Evolutionary conservation across 1,284 basidiomycete species (phyloP), one percentile per base, ranked within the genome.

Genomic region (Sanghuangporus baumii): DNA sequence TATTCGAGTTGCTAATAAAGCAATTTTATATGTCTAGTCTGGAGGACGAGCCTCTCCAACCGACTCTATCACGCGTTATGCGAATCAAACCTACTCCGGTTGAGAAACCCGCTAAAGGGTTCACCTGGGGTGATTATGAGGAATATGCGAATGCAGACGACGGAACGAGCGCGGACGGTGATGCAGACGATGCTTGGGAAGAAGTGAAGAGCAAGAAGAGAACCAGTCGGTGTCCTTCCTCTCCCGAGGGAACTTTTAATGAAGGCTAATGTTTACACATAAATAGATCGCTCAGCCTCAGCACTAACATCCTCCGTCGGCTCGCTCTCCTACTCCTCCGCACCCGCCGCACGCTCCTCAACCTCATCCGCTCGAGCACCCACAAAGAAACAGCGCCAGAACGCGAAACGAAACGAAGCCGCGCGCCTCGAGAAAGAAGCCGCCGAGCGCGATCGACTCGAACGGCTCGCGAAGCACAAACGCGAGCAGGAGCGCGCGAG

Each of bases 51-150:
- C 76, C 87, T 2, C 82, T 86, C 68, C 72, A 81, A 65, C 83
- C 84, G 2, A 74, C 78, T 2, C 57, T 84, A 7, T 75, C 84
- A 9, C 83, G 85, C 40, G 86, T 89, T 55, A 82, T 88, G 76
- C 84, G 84, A 12, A 79, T 89, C 2, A 78, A 79, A 64, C 82
- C 88, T 5, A 71, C 68, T 3, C 74, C 81, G 14, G 78, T 78
- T 58, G 84, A 88, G 63, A 74, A 78, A 50, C 86, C 87, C 16
- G 84, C 81, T 3, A 73, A 77, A 11, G 87, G 87, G 0, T 88
- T 86, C 72, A 83, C 86, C 0, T 89, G 87, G 88, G 85, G 75
- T 0, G 88, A 90, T 74, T 90, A 90, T 68, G 89, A 90, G 62
- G 86, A 89, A 61, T 76, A 85, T 47, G 74, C 74, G 2, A 72